phyloP scores from a whole-genome alignment of 2,329 filamentous ascomycete genomes.

The Fusarium agapanthi region DNA sequence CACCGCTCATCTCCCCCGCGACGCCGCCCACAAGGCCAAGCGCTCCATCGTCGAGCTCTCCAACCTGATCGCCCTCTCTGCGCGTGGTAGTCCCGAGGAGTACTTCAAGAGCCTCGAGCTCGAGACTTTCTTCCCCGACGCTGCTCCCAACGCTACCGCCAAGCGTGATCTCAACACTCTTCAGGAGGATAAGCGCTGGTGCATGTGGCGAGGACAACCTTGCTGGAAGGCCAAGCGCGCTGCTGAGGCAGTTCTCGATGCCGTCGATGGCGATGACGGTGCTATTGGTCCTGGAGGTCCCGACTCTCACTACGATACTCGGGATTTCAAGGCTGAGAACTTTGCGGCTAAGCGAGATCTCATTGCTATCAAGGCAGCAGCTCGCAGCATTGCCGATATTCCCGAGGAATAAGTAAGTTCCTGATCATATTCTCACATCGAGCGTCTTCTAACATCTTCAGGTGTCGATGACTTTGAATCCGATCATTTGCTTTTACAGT shows the following conservation, averaged over 20 bases:
- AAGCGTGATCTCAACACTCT: constrained; percentile 39
- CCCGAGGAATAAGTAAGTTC: constrained; percentile 34
- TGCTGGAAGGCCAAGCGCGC: constrained; percentile 52
- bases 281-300: constrained; percentile 34
- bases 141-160: constrained; percentile 40
- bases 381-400: constrained; percentile 40
- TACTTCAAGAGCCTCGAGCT: constrained; percentile 48
- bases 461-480: constrained; percentile 1
- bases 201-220: constrained; percentile 43
- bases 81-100: constrained; percentile 40
- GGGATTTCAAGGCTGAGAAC: constrained; percentile 43
- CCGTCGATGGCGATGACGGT: constrained; percentile 41
- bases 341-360: constrained; percentile 51
- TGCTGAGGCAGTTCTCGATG: constrained; percentile 41
- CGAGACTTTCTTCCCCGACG: constrained; percentile 33
- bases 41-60: constrained; percentile 52
- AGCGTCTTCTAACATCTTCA: constrained; percentile 9
- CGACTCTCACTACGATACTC: constrained; percentile 27
- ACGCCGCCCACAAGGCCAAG: constrained; percentile 50
- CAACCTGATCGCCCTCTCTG: constrained; percentile 45
- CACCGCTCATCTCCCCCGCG: constrained; percentile 42
- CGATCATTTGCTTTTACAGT: constrained; percentile 12
- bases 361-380: constrained; percentile 39
- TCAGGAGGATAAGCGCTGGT: constrained; percentile 40
- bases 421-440: background rate